These are phyloP conservation scores for Leccinum subgranulosum DNA, from an alignment of 768 basidiomycete species.

Conservation along the genomic window DNA sequence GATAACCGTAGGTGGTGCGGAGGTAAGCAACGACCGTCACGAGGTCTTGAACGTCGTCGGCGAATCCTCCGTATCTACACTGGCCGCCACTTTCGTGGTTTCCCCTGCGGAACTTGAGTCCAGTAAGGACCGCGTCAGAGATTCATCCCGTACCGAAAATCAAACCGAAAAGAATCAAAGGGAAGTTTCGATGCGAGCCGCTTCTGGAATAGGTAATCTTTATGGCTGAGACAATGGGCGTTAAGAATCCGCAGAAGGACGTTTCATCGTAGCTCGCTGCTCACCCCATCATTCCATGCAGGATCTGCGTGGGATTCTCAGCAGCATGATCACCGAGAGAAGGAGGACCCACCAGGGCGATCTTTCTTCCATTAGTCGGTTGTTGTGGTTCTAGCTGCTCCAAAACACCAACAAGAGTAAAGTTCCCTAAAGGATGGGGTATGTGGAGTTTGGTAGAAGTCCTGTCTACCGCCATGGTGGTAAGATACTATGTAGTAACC, in stretches of 20 bases:
- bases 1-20: conserved; percentile 57
- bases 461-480: conserved; percentile 22
- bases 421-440: conserved; percentile 45
- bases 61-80: conserved; percentile 59
- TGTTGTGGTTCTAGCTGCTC: conserved; percentile 54
- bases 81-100: conserved; percentile 72
- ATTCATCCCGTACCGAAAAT: conserved; percentile 64
- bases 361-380: conserved; percentile 54
- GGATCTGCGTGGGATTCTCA: conserved; percentile 47
- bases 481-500: not conserved
- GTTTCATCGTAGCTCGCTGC: conserved; percentile 12
- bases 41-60: conserved; percentile 65
- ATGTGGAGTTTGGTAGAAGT: conserved; percentile 51
- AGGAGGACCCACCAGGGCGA: conserved; percentile 56
- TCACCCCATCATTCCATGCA: conserved; percentile 80
- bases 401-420: conserved; percentile 54
- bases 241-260: not conserved
- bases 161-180: conserved; percentile 81
- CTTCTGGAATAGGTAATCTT: conserved; percentile 81
- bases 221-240: conserved; percentile 52
- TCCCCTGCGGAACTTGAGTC: conserved; percentile 44
- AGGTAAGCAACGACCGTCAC: conserved; percentile 62
- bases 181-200: conserved; percentile 62
- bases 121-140: conserved; percentile 1
- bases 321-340: conserved; percentile 4